Percentiles rank a stretch among this genome's conserved stretches.
Evolutionary conservation across 1,284 basidiomycete genomes (phyloP).

Genomic region (Hemileia vastatrix): DNA sequence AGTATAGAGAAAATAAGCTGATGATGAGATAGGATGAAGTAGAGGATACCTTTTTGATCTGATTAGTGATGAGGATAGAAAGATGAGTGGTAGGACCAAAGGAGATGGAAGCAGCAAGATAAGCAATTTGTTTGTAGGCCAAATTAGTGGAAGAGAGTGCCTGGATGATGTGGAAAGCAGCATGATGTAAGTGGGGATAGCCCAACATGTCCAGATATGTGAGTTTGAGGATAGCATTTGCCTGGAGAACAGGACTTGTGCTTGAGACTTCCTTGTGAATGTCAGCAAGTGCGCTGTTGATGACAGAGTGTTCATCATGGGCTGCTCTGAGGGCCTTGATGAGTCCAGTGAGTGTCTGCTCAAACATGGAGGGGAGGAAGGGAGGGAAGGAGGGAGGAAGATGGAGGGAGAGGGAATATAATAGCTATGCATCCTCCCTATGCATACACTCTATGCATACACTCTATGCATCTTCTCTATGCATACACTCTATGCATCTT

Average conservation of each 20-base stretch:
- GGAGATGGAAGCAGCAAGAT: constrained; percentile 84
- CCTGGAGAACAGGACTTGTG: constrained; percentile 95
- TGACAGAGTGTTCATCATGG: constrained; percentile 47
- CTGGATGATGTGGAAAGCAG: constrained; percentile 84
- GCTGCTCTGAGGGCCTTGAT: constrained; percentile 40
- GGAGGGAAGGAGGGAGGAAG: no score
- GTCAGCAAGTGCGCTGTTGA: constrained; percentile 53
- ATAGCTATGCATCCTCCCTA: no score
- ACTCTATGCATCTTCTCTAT: no score
- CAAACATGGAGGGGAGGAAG: no score
- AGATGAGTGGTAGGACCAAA: constrained; percentile 93
- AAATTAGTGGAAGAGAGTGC: constrained; percentile 88
- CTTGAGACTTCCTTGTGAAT: constrained; percentile 80
- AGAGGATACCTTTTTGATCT: constrained; percentile 96
- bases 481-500: no score
- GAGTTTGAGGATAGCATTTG: constrained; percentile 85
- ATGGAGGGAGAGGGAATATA: no score
- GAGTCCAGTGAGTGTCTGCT: constrained; percentile 26
- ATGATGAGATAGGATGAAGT: constrained; percentile 31
- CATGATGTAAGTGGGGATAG: constrained; percentile 68
- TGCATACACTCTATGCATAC: no score
- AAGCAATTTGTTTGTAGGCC: constrained; percentile 90
- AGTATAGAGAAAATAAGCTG: neutral
- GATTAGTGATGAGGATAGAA: constrained; percentile 91
- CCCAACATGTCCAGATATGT: constrained; percentile 94